Base-by-base conservation (phyloP, 768 basidiomycete genomes). In the Boletus pseudopeckii region DNA sequence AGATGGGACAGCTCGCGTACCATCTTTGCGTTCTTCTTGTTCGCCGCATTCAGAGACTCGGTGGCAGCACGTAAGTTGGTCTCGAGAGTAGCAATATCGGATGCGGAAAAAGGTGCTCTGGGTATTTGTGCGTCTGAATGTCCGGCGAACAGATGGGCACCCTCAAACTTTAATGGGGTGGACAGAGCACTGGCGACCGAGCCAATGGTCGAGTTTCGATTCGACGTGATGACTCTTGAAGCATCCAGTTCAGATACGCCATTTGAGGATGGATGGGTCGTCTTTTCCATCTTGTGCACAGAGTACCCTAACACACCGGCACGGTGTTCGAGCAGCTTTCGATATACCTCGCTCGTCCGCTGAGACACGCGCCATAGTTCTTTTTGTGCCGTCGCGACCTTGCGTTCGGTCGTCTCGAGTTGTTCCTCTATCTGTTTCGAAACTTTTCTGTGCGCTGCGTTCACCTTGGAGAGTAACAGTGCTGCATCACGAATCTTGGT, bases 401-500 rank as follows among this genome's bases (percentile, higher is more conserved):
- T 89, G 50, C 75, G 74, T 58, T 83, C 88, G n/a, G 92, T 84
- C 3, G 78, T 72, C 33, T 85, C 85, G 32, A 93, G 79, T 57
- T 92, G 86, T 26, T 86, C 86, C 10, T 82, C 68, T 10, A 84
- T 81, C 60, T 86, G 81, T 61, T 86, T 83, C 39, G 83, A 82
- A 18, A 79, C 70, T 53, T 74, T 79, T 65, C 79, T 83, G 65
- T 83, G 76, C 10, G 68, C 55, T 20, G 77, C 72, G 64, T 88
- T 86, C 48, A 90, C 77, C 70, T 79, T 84, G 49, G 85, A 79
- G 5, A 94, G 79, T 15, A 86, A 90, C 7, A 84, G 62, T 3
- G 90, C 88, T 1, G 92, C 92, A 59, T 94, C 91, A 22, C 92
- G 90, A 32, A 95, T 92, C 66, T 90, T 92, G 43, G 84, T 88